A percentile compares a stretch with the other conserved stretches of the same genome.
Conservation (phyloP, 2,329 filamentous ascomycete genomes). For the Stemphylium lycopersici region DNA sequence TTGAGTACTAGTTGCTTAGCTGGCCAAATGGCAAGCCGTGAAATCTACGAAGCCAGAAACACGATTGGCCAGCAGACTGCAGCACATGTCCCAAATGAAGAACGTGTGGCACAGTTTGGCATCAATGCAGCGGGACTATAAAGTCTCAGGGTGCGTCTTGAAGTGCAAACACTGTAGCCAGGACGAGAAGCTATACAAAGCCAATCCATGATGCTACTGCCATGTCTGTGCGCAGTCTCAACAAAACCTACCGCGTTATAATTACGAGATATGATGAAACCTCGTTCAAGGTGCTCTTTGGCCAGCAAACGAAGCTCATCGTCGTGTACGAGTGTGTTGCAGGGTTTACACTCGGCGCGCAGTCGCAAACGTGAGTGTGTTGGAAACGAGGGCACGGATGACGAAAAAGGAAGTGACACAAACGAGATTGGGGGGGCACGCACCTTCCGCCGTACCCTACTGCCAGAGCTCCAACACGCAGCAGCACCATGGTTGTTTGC, state of each 20-base stretch:
- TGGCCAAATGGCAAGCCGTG: conserved; percentile 6
- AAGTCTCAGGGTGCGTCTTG: not conserved
- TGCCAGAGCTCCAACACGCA: conserved; percentile 15
- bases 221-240: not conserved
- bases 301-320: not conserved
- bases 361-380: not conserved
- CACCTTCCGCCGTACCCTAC: conserved; percentile 32
- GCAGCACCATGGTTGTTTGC: conserved; percentile 14
- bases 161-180: not conserved
- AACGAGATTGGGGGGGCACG: conserved; percentile 30
- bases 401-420: conserved; percentile 25
- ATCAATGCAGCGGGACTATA: not conserved
- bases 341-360: not conserved
- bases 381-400: conserved; percentile 8
- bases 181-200: not conserved
- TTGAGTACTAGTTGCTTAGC: not conserved
- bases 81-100: not conserved
- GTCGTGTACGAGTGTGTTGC: not conserved
- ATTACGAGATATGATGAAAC: no score
- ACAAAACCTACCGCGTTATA: not conserved
- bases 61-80: not conserved
- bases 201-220: not conserved
- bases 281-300: no score
- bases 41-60: not conserved
- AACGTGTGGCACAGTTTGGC: not conserved